phyloP scores from a whole-genome alignment of 495 filamentous ascomycete species.

The Xylaria curta region DNA sequence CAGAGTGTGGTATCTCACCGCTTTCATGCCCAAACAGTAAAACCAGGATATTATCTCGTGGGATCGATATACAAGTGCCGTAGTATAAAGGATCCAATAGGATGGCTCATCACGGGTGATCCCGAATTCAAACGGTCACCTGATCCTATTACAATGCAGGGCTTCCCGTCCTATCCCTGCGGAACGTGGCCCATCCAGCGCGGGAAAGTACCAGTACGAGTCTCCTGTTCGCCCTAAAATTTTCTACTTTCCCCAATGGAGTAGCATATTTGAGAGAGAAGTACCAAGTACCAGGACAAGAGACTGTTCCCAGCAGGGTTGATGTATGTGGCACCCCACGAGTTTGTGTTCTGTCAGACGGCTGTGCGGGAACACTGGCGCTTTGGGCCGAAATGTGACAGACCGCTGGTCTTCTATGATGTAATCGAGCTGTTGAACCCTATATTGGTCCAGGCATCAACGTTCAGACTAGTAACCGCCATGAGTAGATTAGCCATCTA shows the following conservation, averaged over 20 bases:
- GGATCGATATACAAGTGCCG: slow-evolving; percentile 2
- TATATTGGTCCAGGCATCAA: not conserved
- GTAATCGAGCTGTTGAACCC: not conserved
- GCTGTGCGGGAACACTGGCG: not conserved
- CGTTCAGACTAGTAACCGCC: not conserved
- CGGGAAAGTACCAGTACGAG: slow-evolving; percentile 20
- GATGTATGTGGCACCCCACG: slow-evolving; percentile 8
- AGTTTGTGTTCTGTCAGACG: not conserved
- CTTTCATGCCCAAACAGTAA: not conserved
- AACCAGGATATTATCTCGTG: not conserved
- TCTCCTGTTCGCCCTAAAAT: not conserved
- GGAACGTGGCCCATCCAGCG: slow-evolving; percentile 4
- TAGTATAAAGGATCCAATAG: not conserved
- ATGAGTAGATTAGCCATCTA: not conserved
- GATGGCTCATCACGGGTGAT: slow-evolving; percentile 4
- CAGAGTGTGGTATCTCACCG: not conserved
- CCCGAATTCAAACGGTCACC: slow-evolving; percentile 12
- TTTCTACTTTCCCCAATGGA: slow-evolving; percentile 10
- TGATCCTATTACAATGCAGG: slow-evolving; percentile 17
- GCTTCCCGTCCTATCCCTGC: slow-evolving; percentile 18
- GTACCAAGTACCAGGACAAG: slow-evolving; percentile 7
- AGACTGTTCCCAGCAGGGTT: not conserved
- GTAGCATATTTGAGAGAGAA: not conserved
- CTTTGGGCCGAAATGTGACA: slow-evolving; percentile 5
- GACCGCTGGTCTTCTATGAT: not conserved